These are phyloP conservation scores for Sonneratia caseolaris DNA, from an alignment of 345 rosid species.

Conservation along the genomic window DNA sequence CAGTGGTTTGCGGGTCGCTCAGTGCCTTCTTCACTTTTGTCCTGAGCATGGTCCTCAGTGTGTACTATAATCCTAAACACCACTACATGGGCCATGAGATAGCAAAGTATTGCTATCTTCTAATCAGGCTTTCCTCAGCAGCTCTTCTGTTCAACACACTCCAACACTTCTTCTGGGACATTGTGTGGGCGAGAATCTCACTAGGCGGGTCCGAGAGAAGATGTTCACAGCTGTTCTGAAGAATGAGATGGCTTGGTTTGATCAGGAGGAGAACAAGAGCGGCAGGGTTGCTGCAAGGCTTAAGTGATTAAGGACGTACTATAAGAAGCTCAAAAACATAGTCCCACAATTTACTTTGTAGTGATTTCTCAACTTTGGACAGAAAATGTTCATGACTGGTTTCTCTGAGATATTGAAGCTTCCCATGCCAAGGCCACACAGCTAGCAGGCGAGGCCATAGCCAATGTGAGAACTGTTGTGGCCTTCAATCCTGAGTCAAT, in stretches of 20 bases:
- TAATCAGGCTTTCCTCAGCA: slow-evolving; percentile 89
- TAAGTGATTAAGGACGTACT: background rate
- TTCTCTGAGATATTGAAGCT: slow-evolving; percentile 88
- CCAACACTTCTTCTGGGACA: slow-evolving; percentile 96
- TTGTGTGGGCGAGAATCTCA: slow-evolving; percentile 93
- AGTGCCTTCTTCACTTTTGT: slow-evolving; percentile 94
- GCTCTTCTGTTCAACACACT: slow-evolving; percentile 88
- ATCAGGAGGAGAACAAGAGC: slow-evolving; percentile 94
- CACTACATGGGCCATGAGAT: slow-evolving; percentile 79
- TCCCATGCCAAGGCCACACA: slow-evolving; percentile 94
- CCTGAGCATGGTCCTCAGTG: slow-evolving; percentile 79
- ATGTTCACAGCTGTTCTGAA: slow-evolving; percentile 78
- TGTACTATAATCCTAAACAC: slow-evolving; percentile 78
- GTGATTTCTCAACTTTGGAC: slow-evolving; percentile 14
- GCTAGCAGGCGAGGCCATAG: slow-evolving; percentile 94
- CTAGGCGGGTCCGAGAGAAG: slow-evolving; percentile 88
- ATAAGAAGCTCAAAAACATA: background rate
- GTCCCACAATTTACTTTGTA: background rate
- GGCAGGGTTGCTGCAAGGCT: slow-evolving; percentile 81
- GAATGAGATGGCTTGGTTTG: slow-evolving; percentile 98
- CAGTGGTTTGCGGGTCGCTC: slow-evolving; percentile 78
- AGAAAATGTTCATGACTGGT: slow-evolving; percentile 99
- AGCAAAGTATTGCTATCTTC: slow-evolving; percentile 72
- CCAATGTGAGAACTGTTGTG: slow-evolving; percentile 86
- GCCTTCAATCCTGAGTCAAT: slow-evolving; percentile 90